Base-by-base conservation (phyloP, 345 rosid genomes). In the Luvunga scandens region DNA sequence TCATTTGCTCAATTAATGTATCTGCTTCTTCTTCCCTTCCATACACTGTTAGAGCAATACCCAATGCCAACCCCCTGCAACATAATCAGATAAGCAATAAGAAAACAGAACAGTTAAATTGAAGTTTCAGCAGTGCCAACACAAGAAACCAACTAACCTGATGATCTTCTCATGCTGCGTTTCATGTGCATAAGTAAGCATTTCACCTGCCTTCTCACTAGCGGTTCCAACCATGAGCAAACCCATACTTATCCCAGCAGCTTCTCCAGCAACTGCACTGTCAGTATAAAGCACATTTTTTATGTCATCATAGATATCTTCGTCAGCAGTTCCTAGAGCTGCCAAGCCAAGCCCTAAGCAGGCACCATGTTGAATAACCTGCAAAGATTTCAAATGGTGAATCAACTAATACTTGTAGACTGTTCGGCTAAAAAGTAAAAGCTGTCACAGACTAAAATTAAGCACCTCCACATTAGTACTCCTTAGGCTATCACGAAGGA, bases 1-100 rank as follows among this genome's bases (percentile, higher is more conserved):
- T 91, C 99, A 97, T 93, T 89, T 97, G 98, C 91, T 97, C 98
- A 53, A 97, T 97, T 78, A 97, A 85, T 18, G 98, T 94, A 81
- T 97, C 99, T 45, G 99, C 99, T 78, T 93, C 99, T 83, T 97
- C 99, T 90, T 97, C 99, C 84, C 98, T 91, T 72, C 99, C 99
- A 70, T 97, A 94, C 38, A 94, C 98, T 21, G 98, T 97, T 72
- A 97, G 96, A 75, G 99, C 99, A 71, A 97, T 94, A 27, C 99
- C 99, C 80, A 97, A 80, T 65, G 99, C 94, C 80, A 97, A 85
- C 33, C 99, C 99, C 86, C 99, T 94, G 86, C 56, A 63, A 56
- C 63, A 77, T 33, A 24, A 65, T 36, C 55, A 42, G 33, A 66
- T 5, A 19, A 75, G 22, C 50, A 69, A 72, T 57, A 21, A 30